A percentile compares a stretch with the other conserved stretches of the same genome.
These are phyloP conservation scores for Maudiozyma serrabonitensis DNA, from an alignment of 805 yeast genomes.

Conservation along the genomic window DNA sequence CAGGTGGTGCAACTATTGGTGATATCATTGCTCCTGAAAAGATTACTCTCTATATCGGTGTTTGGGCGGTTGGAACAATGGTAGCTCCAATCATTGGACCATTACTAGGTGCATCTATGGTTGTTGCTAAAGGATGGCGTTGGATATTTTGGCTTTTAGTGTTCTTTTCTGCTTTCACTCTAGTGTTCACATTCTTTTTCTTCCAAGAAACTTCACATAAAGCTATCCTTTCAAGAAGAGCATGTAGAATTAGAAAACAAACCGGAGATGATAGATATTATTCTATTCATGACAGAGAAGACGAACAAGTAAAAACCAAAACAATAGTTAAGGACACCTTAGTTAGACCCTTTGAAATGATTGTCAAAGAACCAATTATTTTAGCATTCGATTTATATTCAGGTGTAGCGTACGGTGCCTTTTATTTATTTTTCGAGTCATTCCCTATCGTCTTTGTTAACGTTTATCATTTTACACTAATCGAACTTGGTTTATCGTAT, in stretches of 20 bases:
- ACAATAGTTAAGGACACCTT: slow-evolving; percentile 30
- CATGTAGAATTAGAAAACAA: slow-evolving; percentile 47
- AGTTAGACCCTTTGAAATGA: slow-evolving; percentile 53
- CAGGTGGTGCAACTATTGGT: slow-evolving; percentile 47
- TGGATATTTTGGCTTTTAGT: slow-evolving; percentile 45
- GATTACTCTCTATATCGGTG: slow-evolving; percentile 37
- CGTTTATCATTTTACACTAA: slow-evolving; percentile 45
- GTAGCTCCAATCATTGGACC: slow-evolving; percentile 49
- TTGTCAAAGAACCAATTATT: slow-evolving; percentile 64
- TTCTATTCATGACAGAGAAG: slow-evolving; percentile 63
- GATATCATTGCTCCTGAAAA: slow-evolving; percentile 36
- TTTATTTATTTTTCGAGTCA: slow-evolving; percentile 65
- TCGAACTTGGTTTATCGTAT: slow-evolving; percentile 45
- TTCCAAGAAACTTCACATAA: slow-evolving; percentile 42
- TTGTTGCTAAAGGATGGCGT: slow-evolving; percentile 37
- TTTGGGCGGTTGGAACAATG: slow-evolving; percentile 45
- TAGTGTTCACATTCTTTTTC: slow-evolving; percentile 30
- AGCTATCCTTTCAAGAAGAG: slow-evolving; percentile 39
- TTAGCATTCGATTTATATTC: slow-evolving; percentile 60
- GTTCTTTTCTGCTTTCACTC: slow-evolving; percentile 20
- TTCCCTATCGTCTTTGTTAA: slow-evolving; percentile 59
- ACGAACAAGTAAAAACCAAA: slow-evolving; percentile 33
- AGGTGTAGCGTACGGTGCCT: slow-evolving; percentile 71
- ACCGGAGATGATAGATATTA: slow-evolving; percentile 56
- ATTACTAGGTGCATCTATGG: slow-evolving; percentile 24